Evolutionary conservation across 2,329 filamentous ascomycete genomes (phyloP), one percentile per base, ranked within the genome.

Genomic region (Cladosporium sp.): DNA sequence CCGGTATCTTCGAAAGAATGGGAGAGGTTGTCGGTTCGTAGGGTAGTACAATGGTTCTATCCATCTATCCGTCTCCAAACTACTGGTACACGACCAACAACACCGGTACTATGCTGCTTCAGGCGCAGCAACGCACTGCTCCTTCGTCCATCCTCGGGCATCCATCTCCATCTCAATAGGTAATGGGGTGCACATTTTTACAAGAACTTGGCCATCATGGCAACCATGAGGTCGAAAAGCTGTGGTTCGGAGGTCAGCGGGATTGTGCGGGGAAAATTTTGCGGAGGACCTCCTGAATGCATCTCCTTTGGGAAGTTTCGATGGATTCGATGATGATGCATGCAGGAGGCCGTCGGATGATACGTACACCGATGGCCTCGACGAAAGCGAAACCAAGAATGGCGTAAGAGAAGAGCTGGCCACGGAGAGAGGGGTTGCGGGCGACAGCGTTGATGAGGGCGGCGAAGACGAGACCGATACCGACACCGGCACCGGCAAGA

Each of bases 371-470:
- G 77, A 91, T 92, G 84, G 92, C 91, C 83, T 95, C 92, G 83
- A 93, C 91, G 89, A 95, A 95, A 80, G 91, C 92, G 86, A 95
- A 95, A 86, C 92, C 91, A 80, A 95, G 86, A 91, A 95, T 94
- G 88, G 91, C 91, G 85, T 95, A 94, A 75, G 91, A 91, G 91
- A 95, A 96, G 79, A 96, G 91, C 88, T 96, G 92, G 81, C 91
- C 92, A 85, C 91, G 90, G 85, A 96, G 91, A 80, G 90, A 91
- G 79, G 92, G 92, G 91, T 96, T 96, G 86, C 91, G 91, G 85
- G 91, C 91, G 82, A 93, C 91, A 84, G 88, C 89, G 83, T 91
- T 89, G 79, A 94, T 86, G 80, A 94, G 90, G 78, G 90, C 89
- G 80, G 90, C 91, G 88, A 94, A 94, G 81, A 94, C 91, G 81